phyloP scores from a whole-genome alignment of 2,329 filamentous ascomycete genomes.

The Sarocladium brachiariae region DNA sequence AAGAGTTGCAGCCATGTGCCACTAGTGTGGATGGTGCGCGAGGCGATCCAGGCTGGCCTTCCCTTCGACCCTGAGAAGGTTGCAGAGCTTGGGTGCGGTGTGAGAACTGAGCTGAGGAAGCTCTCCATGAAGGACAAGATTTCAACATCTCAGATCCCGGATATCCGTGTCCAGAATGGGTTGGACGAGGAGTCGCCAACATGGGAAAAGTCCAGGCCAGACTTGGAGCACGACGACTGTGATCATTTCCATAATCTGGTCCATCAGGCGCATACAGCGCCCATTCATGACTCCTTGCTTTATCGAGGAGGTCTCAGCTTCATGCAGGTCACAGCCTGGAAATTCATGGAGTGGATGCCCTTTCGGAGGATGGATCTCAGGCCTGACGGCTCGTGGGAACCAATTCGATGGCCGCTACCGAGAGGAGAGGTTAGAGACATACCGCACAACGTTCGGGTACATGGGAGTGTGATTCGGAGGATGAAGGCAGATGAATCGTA shows the following conservation, averaged over 20 bases:
- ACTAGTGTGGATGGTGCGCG: constrained; percentile 62
- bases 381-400: constrained; percentile 66
- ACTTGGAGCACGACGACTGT: constrained; percentile 14
- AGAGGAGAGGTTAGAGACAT: constrained; percentile 73
- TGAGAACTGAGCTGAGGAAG: constrained; percentile 8
- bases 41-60: constrained; percentile 56
- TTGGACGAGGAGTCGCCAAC: constrained; percentile 1
- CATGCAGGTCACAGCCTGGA: constrained; percentile 60
- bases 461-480: constrained; percentile 66
- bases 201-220: constrained; percentile 17
- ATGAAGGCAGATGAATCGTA: constrained; percentile 60
- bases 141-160: constrained; percentile 18
- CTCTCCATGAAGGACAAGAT: constrained; percentile 7
- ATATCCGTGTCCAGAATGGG: constrained; percentile 21
- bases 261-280: constrained; percentile 45
- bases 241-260: constrained; percentile 51
- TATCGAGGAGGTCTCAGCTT: constrained; percentile 52
- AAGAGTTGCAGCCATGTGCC: constrained; percentile 64
- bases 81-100: constrained; percentile 54
- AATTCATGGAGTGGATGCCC: constrained; percentile 73
- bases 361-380: constrained; percentile 76
- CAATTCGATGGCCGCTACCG: constrained; percentile 73
- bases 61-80: constrained; percentile 64
- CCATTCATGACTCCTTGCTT: constrained; percentile 64
- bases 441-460: constrained; percentile 61